phyloP scores from a whole-genome alignment of 768 basidiomycete genomes.

The Mycena galericulata region DNA sequence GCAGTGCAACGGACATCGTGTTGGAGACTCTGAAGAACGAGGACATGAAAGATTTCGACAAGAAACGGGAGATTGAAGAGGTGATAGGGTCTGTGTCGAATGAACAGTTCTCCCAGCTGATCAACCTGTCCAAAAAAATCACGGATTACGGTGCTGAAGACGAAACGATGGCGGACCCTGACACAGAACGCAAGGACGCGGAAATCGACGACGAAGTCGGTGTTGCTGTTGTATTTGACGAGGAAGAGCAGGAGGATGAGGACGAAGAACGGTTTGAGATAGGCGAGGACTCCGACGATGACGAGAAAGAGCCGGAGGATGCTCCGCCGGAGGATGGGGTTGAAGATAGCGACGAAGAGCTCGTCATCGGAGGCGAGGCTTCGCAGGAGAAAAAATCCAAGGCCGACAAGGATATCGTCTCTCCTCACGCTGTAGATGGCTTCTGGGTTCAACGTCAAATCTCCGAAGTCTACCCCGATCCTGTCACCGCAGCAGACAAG shows the following conservation, averaged over 20 bases:
- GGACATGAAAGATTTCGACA: slow-evolving; percentile 93
- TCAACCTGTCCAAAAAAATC: slow-evolving; percentile 91
- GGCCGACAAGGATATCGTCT: slow-evolving; percentile 82
- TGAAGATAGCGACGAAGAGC: slow-evolving; percentile 69
- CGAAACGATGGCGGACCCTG: slow-evolving; percentile 81
- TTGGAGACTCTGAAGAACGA: slow-evolving; percentile 92
- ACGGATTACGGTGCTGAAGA: slow-evolving; percentile 96
- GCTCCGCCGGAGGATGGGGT: slow-evolving; percentile 55
- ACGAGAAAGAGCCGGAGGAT: slow-evolving; percentile 70
- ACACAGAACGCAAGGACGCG: slow-evolving; percentile 83
- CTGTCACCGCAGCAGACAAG: slow-evolving; percentile 94
- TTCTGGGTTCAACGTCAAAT: slow-evolving; percentile 99
- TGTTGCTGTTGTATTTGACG: slow-evolving; percentile 98
- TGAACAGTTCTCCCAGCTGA: slow-evolving; percentile 85
- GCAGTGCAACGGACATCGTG: slow-evolving; percentile 94
- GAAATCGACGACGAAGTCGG: slow-evolving; percentile 97
- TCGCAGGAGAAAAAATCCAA: slow-evolving; percentile 64
- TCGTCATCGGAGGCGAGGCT: slow-evolving; percentile 83
- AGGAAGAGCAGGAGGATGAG: slow-evolving; percentile 95
- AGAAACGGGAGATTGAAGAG: slow-evolving; percentile 93
- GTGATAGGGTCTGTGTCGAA: slow-evolving; percentile 73
- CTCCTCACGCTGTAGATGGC: slow-evolving; percentile 92
- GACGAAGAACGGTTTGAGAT: slow-evolving; percentile 93
- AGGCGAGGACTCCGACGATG: slow-evolving; percentile 82
- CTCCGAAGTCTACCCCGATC: slow-evolving; percentile 91